Evolutionary conservation across 2,329 filamentous ascomycete species (phyloP).

Genomic region (Periconia sp.): DNA sequence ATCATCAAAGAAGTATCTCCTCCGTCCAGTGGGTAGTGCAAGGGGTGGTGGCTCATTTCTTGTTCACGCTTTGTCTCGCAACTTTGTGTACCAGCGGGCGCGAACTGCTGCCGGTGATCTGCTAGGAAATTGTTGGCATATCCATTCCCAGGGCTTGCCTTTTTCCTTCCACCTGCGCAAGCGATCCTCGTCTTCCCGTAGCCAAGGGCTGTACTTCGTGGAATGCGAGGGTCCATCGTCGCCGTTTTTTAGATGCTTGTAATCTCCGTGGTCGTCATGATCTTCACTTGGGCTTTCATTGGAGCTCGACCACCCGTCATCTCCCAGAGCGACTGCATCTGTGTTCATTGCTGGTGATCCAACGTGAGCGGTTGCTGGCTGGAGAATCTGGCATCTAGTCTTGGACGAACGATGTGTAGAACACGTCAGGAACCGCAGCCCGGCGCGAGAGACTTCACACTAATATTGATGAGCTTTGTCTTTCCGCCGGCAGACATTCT

Average conservation of each 20-base stretch:
- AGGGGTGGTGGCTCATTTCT: no score
- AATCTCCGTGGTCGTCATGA: background rate
- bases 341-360: background rate
- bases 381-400: background rate
- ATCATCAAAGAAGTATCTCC: no score
- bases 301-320: background rate
- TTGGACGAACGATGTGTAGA: background rate
- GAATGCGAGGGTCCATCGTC: background rate
- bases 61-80: background rate
- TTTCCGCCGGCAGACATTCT: no score
- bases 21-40: no score
- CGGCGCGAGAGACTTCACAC: background rate
- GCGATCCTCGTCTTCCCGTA: background rate
- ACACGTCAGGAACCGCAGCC: background rate
- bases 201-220: background rate
- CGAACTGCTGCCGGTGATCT: background rate
- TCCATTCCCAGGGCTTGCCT: background rate
- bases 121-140: background rate
- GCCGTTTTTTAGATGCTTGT: background rate
- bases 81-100: background rate
- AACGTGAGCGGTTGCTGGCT: background rate
- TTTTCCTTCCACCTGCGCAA: background rate
- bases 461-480: no score
- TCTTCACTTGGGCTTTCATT: background rate
- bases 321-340: background rate